Evolutionary conservation across 768 basidiomycete genomes (phyloP).

Genomic region (Udeniomyces megalosporus): DNA sequence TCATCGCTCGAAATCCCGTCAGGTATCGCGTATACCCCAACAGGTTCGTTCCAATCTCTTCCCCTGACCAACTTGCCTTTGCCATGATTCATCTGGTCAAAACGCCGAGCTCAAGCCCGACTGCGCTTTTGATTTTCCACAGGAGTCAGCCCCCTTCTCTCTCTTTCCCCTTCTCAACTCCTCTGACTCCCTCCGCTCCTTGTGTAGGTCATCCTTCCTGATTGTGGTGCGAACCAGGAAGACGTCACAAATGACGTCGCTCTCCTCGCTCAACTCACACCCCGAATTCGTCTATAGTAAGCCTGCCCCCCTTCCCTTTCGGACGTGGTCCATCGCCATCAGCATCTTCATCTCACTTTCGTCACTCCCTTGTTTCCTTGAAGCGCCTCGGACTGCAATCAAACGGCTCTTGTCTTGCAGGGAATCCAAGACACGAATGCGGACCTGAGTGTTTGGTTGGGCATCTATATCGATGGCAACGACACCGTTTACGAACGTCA

Average conservation of each 20-base stretch:
- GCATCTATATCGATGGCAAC: slow-evolving; percentile 35
- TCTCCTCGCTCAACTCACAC: slow-evolving; percentile 12
- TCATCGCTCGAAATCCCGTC: too few species aligned
- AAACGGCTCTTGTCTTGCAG: slow-evolving; percentile 42
- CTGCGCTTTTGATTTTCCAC: too few species aligned
- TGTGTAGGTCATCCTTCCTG: too few species aligned
- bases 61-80: too few species aligned
- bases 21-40: too few species aligned
- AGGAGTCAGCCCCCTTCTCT: too few species aligned
- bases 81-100: too few species aligned
- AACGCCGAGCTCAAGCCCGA: too few species aligned
- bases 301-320: not conserved
- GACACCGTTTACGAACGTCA: slow-evolving; percentile 55
- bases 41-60: too few species aligned
- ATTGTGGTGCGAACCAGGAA: not conserved
- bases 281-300: slow-evolving; percentile 12
- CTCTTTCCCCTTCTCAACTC: too few species aligned
- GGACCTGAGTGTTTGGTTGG: slow-evolving; percentile 52
- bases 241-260: slow-evolving; percentile 5
- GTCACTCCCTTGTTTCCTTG: too few species aligned
- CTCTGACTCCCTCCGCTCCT: not conserved
- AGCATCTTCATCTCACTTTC: not conserved
- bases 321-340: not conserved
- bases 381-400: slow-evolving; percentile 26
- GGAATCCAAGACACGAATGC: slow-evolving; percentile 83